Evolutionary conservation across 257 asterid genomes (phyloP).

Genomic region (Solanum chmielewskii): DNA sequence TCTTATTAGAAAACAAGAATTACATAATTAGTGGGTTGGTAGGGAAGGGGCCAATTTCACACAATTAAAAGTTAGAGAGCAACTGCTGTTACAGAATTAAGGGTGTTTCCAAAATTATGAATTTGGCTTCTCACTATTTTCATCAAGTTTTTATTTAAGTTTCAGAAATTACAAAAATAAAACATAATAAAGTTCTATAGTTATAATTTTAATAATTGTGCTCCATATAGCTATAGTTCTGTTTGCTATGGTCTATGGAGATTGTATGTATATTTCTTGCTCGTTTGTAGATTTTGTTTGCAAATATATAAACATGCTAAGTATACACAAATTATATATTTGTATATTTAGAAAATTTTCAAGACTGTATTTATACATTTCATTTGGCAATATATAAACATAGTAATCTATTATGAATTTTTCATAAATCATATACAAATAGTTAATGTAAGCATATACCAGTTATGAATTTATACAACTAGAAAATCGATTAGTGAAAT

Average conservation of each 20-base stretch:
- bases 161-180: too few species aligned
- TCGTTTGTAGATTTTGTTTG: background rate
- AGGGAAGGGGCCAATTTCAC: background rate
- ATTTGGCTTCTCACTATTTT: background rate
- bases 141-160: background rate
- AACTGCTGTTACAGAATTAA: background rate
- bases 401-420: background rate
- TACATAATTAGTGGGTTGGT: background rate
- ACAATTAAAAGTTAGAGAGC: background rate
- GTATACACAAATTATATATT: too few species aligned
- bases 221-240: background rate
- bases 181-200: too few species aligned
- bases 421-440: background rate
- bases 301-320: too few species aligned
- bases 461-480: background rate
- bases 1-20: background rate
- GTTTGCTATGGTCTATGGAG: too few species aligned
- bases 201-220: too few species aligned
- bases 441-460: too few species aligned
- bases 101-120: background rate
- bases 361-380: too few species aligned
- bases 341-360: too few species aligned
- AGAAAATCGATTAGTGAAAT: too few species aligned
- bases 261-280: background rate
- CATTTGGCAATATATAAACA: too few species aligned